Evolutionary conservation across 2,329 filamentous ascomycete genomes (phyloP).

Genomic region (Elsinoe perseae): DNA sequence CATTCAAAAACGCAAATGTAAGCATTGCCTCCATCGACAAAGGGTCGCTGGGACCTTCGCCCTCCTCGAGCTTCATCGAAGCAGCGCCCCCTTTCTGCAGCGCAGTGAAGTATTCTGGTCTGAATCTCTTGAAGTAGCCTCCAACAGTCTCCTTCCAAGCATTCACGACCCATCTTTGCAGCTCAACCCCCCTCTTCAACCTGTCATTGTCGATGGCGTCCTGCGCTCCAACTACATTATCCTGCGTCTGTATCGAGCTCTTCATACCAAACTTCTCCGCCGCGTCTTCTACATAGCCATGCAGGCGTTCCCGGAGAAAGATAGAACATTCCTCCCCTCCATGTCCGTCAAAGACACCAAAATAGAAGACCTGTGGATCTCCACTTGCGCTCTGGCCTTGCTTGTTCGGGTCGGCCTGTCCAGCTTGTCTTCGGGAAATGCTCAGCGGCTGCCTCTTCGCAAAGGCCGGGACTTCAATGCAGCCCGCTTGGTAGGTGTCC

Average conservation of each 20-base stretch:
- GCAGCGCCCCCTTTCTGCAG: slow-evolving; percentile 26
- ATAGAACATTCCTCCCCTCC: slow-evolving; percentile 82
- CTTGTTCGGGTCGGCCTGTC: slow-evolving; percentile 30
- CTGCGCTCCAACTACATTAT: slow-evolving; percentile 11
- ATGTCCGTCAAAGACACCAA: slow-evolving; percentile 93
- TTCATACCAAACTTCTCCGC: slow-evolving; percentile 67
- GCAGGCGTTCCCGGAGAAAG: slow-evolving; percentile 75
- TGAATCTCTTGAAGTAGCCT: slow-evolving; percentile 89
- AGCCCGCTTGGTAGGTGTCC: slow-evolving; percentile 88
- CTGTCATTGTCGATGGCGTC: slow-evolving; percentile 15
- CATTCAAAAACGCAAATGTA: slow-evolving; percentile 86
- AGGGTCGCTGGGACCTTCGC: slow-evolving; percentile 26
- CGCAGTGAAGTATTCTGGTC: slow-evolving; percentile 60
- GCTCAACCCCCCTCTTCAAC: slow-evolving; percentile 44
- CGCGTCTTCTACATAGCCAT: slow-evolving; percentile 80
- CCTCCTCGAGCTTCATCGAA: slow-evolving; percentile 30
- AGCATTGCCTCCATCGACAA: slow-evolving; percentile 66
- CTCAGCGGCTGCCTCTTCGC: slow-evolving; percentile 70
- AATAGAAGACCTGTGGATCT: slow-evolving; percentile 96
- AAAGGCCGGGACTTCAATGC: slow-evolving; percentile 87
- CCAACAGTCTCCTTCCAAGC: slow-evolving; percentile 80
- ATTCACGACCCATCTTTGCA: slow-evolving; percentile 64
- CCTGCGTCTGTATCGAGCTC: slow-evolving; percentile 57
- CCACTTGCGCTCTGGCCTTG: slow-evolving; percentile 70
- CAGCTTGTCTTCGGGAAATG: slow-evolving; percentile 36